Conservation (phyloP, 2,329 filamentous ascomycete species). For the Sarocladium strictum region DNA sequence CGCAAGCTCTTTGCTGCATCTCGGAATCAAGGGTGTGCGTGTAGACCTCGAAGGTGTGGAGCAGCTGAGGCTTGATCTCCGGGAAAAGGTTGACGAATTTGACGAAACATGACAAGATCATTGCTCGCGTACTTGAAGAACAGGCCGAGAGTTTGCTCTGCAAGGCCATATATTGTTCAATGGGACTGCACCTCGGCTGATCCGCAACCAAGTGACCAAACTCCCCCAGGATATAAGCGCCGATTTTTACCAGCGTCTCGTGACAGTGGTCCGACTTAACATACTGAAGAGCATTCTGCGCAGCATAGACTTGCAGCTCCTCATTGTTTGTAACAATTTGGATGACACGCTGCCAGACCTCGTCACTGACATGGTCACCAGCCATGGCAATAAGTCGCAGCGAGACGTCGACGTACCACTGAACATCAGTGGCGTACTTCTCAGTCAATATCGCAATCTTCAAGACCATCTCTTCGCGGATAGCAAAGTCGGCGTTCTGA, state of each 20-base stretch:
- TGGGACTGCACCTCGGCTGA: slow-evolving; percentile 84
- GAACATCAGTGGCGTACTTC: slow-evolving; percentile 95
- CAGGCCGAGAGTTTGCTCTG: slow-evolving; percentile 85
- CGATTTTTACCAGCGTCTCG: slow-evolving; percentile 96
- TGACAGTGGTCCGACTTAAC: slow-evolving; percentile 91
- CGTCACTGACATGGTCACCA: slow-evolving; percentile 96
- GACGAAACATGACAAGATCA: slow-evolving; percentile 91
- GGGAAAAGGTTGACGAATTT: slow-evolving; percentile 98
- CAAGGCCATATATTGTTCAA: slow-evolving; percentile 92
- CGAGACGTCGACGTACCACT: slow-evolving; percentile 99
- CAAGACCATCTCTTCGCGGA: slow-evolving; percentile 97
- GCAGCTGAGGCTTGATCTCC: slow-evolving; percentile 92
- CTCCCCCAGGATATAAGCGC: slow-evolving; percentile 90
- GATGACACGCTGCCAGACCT: slow-evolving; percentile 98
- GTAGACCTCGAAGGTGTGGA: slow-evolving; percentile 86
- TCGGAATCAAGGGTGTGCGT: slow-evolving; percentile 94
- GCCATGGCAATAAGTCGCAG: slow-evolving; percentile 91
- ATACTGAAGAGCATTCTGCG: slow-evolving; percentile 87
- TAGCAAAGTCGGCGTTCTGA: slow-evolving; percentile 94
- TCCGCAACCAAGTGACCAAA: slow-evolving; percentile 97
- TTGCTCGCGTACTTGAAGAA: slow-evolving; percentile 83
- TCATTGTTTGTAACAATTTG: slow-evolving; percentile 99
- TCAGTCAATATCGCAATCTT: slow-evolving; percentile 98
- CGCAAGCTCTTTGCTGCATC: slow-evolving; percentile 91
- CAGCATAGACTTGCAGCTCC: slow-evolving; percentile 92